Conservation (phyloP, 2,329 filamentous ascomycete genomes). For the Zymoseptoria ardabiliae region DNA sequence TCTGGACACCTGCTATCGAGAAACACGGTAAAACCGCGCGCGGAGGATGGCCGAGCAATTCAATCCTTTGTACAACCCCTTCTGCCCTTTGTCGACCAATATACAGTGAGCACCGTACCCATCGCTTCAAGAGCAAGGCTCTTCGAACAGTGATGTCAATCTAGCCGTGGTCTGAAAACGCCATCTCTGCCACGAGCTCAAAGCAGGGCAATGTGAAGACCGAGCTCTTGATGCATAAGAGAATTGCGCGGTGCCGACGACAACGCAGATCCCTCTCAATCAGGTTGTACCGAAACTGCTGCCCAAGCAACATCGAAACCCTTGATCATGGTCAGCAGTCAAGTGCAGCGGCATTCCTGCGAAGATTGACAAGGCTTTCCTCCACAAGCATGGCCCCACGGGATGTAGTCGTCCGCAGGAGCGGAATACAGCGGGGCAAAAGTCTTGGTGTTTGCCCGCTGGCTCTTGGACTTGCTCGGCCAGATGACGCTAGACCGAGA, state of each 20-base stretch:
- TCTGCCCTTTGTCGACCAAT: neutral
- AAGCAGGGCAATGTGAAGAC: neutral
- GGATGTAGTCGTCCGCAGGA: too few species aligned
- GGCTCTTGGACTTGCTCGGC: neutral
- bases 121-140: neutral
- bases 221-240: neutral
- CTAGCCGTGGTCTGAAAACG: neutral
- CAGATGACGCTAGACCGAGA: neutral
- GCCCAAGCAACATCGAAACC: too few species aligned
- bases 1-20: neutral
- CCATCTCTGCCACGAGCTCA: neutral
- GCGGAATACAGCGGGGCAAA: neutral
- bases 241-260: neutral
- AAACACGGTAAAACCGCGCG: neutral
- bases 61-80: neutral
- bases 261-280: neutral
- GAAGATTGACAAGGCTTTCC: too few species aligned
- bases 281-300: too few species aligned
- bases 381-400: too few species aligned
- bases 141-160: neutral
- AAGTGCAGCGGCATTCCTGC: too few species aligned
- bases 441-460: neutral
- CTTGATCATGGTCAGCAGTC: too few species aligned
- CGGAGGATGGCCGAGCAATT: neutral
- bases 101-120: neutral